Conservation (phyloP, 2,329 filamentous ascomycete species). For the Talaromyces sp. region DNA sequence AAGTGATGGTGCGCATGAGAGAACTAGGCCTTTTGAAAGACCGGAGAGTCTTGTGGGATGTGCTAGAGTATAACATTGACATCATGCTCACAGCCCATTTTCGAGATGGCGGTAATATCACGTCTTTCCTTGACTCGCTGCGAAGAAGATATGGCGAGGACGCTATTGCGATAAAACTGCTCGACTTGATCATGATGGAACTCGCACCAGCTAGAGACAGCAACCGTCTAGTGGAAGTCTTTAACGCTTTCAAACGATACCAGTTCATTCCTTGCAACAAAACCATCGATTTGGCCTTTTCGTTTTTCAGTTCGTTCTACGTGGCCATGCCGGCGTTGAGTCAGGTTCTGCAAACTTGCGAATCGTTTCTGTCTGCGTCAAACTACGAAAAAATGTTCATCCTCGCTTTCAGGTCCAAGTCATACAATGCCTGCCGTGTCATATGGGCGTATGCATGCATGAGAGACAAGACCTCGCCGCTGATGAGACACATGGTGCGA, state of each 20-base stretch:
- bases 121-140: constrained; percentile 35
- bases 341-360: neutral
- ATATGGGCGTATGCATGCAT: constrained; percentile 47
- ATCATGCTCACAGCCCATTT: constrained; percentile 29
- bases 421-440: constrained; percentile 41
- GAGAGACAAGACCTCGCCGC: constrained; percentile 23
- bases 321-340: constrained; percentile 13
- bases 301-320: constrained; percentile 22
- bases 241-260: constrained; percentile 26
- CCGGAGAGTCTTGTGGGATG: constrained; percentile 18
- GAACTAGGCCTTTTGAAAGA: constrained; percentile 26
- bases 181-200: constrained; percentile 35
- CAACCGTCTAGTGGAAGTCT: constrained; percentile 22
- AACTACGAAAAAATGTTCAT: constrained; percentile 37
- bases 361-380: constrained; percentile 17
- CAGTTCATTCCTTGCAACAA: constrained; percentile 21
- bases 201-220: constrained; percentile 20
- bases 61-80: constrained; percentile 26
- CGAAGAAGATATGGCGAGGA: constrained; percentile 27
- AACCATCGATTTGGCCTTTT: constrained; percentile 26
- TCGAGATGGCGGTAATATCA: constrained; percentile 25
- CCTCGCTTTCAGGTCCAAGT: constrained; percentile 31
- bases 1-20: constrained; percentile 27
- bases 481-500: constrained; percentile 30
- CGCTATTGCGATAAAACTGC: constrained; percentile 33